Percentiles rank a stretch among this genome's conserved stretches.
These are phyloP conservation scores for Suillus cothurnatus DNA, from an alignment of 768 basidiomycete species.

Conservation along the genomic window DNA sequence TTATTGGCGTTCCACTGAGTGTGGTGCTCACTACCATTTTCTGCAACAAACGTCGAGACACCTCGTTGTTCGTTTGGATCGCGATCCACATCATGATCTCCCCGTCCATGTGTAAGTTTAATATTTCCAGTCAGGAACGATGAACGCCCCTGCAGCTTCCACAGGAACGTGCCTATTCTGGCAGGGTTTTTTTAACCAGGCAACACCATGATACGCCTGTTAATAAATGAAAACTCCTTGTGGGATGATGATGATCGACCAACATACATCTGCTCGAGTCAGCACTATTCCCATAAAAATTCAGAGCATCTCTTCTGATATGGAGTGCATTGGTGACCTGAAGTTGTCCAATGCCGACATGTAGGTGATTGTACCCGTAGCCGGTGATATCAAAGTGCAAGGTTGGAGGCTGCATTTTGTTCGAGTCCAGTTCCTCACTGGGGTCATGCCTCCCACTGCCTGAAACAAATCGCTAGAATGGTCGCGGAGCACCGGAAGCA, in stretches of 20 bases:
- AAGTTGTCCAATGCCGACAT: not conserved
- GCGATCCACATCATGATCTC: no score
- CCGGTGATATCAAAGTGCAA: not conserved
- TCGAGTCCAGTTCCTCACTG: not conserved
- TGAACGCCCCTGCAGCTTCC: not conserved
- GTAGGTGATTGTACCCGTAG: not conserved
- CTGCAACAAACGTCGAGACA: not conserved
- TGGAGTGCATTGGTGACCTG: not conserved
- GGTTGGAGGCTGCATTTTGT: not conserved
- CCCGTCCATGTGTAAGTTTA: not conserved
- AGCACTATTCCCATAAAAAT: not conserved
- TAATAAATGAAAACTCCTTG: not conserved
- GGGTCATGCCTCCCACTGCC: not conserved
- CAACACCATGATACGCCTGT: no score
- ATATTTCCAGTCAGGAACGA: not conserved
- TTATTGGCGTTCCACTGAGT: not conserved
- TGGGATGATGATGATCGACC: not conserved
- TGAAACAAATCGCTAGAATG: not conserved
- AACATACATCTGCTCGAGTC: not conserved
- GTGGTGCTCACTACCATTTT: not conserved
- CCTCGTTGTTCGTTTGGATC: not conserved
- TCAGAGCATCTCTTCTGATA: not conserved
- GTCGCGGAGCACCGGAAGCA: not conserved
- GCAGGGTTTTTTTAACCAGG: no score
- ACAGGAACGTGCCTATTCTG: not conserved